Conservation (phyloP, 2,329 filamentous ascomycete species). For the Penicillium fuscoglaucum region DNA sequence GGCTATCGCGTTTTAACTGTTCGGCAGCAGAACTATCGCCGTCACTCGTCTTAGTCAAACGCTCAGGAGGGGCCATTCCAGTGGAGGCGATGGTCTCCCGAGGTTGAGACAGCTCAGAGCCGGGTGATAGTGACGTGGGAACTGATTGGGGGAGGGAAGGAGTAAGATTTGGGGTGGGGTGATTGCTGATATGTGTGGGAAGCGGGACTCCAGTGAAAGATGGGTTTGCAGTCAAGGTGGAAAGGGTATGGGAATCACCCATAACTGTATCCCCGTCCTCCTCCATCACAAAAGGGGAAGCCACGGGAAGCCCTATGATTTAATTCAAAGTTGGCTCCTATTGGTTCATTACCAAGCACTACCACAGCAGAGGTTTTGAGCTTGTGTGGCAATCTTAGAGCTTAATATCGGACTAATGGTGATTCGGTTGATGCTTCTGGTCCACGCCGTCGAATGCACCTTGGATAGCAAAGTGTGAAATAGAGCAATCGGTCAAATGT, state of each 20-base stretch:
- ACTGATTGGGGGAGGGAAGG: constrained; percentile 17
- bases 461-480: not conserved
- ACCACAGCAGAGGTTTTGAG: not conserved
- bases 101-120: constrained; percentile 13
- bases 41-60: constrained; percentile 28
- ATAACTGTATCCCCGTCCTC: constrained; percentile 45
- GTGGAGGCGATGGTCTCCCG: constrained; percentile 3
- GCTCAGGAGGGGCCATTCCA: constrained; percentile 23
- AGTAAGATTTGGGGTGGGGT: constrained; percentile 24
- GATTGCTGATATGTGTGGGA: constrained; percentile 22
- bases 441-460: not conserved
- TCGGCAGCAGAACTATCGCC: constrained; percentile 27
- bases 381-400: not conserved
- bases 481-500: not conserved
- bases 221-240: constrained; percentile 17
- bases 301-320: constrained; percentile 2
- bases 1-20: constrained; percentile 31
- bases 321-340: constrained; percentile 7
- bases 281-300: constrained; percentile 27
- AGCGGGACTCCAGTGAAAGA: constrained; percentile 18
- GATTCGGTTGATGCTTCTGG: not conserved
- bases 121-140: constrained; percentile 14
- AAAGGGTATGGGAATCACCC: constrained; percentile 31
- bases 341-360: constrained; percentile 16
- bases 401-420: not conserved